Evolutionary conservation across 352 stramenopile species (phyloP).

Genomic region (Phytopythium helicoides): DNA sequence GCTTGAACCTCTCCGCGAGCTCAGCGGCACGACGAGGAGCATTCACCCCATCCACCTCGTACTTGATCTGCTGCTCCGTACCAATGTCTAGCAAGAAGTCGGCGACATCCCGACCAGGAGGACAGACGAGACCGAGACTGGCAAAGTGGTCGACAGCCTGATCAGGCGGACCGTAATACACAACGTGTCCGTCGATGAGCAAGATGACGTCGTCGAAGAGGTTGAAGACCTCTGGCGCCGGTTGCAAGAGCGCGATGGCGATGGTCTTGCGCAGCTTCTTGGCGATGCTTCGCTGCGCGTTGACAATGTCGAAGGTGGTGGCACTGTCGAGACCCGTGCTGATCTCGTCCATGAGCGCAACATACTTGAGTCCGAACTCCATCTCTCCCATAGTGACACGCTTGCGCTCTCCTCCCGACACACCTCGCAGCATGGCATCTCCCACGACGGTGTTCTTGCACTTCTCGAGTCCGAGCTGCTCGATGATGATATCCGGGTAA

Average conservation of each 20-base stretch:
- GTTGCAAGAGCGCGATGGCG: slow-evolving; percentile 79
- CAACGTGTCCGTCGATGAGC: slow-evolving; percentile 80
- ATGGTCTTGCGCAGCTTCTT: slow-evolving; percentile 26
- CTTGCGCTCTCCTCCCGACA: slow-evolving; percentile 88
- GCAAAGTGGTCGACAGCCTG: slow-evolving; percentile 32
- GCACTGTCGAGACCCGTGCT: slow-evolving; percentile 59
- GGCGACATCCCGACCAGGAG: slow-evolving; percentile 25
- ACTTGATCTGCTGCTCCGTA: slow-evolving; percentile 24
- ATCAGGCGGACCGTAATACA: slow-evolving; percentile 56
- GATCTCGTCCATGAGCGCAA: slow-evolving; percentile 83
- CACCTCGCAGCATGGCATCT: slow-evolving; percentile 49
- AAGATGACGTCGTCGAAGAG: slow-evolving; percentile 66
- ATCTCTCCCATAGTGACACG: slow-evolving; percentile 85
- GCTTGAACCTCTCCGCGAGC: slow-evolving; percentile 26
- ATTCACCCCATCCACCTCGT: slow-evolving; percentile 10
- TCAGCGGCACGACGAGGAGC: neutral
- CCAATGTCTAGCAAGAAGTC: slow-evolving; percentile 30
- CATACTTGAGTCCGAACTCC: slow-evolving; percentile 67
- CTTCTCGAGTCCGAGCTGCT: slow-evolving; percentile 38
- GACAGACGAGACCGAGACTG: slow-evolving; percentile 30
- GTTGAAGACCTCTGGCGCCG: slow-evolving; percentile 86
- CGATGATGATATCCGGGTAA: slow-evolving; percentile 41
- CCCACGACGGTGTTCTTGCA: slow-evolving; percentile 55
- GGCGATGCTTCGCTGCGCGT: slow-evolving; percentile 20
- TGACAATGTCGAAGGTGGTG: slow-evolving; percentile 48